A percentile compares a stretch with the other conserved stretches of the same genome.
phyloP scores from a whole-genome alignment of 1,139 yeast species.

The Scheffersomyces segobiensis region DNA sequence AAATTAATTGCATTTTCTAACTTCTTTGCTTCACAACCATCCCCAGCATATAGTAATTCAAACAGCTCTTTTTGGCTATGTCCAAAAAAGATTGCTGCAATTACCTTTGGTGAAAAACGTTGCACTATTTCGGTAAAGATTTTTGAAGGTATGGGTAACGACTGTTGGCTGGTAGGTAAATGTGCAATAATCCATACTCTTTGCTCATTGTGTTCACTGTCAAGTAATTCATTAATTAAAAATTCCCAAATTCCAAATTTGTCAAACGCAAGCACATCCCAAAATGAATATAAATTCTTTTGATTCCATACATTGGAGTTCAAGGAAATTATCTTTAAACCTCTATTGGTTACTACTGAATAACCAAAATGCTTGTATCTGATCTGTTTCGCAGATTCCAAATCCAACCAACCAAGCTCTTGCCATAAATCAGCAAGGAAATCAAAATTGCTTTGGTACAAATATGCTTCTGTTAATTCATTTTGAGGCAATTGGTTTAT shows the following conservation, averaged over 20 bases:
- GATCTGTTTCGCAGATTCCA: conserved; percentile 28
- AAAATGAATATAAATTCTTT: conserved; percentile 25
- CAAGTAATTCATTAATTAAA: conserved; percentile 28
- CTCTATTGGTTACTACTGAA: conserved; percentile 23
- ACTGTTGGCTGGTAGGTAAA: conserved; percentile 20
- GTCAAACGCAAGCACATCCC: conserved; percentile 22
- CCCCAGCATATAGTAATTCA: conserved; percentile 23
- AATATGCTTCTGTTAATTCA: conserved; percentile 7
- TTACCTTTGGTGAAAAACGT: conserved; percentile 34
- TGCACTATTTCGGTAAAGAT: conserved; percentile 27
- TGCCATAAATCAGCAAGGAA: conserved; percentile 29
- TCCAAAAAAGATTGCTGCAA: conserved; percentile 35
- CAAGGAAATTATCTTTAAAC: conserved; percentile 30
- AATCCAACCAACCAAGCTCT: conserved; percentile 41
- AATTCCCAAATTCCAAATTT: conserved; percentile 31
- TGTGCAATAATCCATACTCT: conserved; percentile 37
- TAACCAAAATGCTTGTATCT: conserved; percentile 29
- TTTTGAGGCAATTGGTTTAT: conserved; percentile 24
- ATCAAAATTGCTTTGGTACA: conserved; percentile 30
- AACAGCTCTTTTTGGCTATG: conserved; percentile 27
- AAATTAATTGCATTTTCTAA: conserved; percentile 20
- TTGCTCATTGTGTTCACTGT: conserved; percentile 27
- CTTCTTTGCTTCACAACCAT: conserved; percentile 4
- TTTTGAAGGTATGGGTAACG: conserved; percentile 28
- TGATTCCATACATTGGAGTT: conserved; percentile 33